These are phyloP conservation scores for Puccinia hordei DNA, from an alignment of 1,284 basidiomycete genomes.

Conservation along the genomic window DNA sequence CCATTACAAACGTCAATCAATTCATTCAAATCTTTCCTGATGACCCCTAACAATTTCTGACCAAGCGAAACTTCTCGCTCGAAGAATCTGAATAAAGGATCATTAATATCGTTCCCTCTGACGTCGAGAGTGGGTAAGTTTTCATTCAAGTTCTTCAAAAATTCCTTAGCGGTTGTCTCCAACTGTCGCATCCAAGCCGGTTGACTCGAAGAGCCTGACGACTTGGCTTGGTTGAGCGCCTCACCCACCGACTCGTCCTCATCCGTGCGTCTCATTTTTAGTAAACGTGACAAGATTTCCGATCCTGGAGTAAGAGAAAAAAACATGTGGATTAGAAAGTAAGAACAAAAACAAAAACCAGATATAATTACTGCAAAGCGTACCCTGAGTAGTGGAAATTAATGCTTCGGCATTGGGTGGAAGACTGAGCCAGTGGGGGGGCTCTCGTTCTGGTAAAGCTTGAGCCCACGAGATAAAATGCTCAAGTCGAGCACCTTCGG, in stretches of 20 bases:
- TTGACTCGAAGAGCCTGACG: constrained; percentile 66
- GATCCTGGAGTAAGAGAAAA: constrained; percentile 66
- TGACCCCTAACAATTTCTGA: constrained; percentile 71
- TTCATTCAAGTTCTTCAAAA: constrained; percentile 66
- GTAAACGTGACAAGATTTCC: constrained; percentile 76
- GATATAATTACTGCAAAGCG: constrained; percentile 53
- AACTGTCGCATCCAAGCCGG: constrained; percentile 90
- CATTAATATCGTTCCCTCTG: constrained; percentile 57
- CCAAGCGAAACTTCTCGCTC: constrained; percentile 82
- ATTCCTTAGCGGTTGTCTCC: constrained; percentile 76
- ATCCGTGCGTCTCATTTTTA: constrained; percentile 84
- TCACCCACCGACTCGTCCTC: constrained; percentile 79
- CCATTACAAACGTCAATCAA: constrained; percentile 82
- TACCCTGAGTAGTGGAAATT: constrained; percentile 86
- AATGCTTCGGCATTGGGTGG: constrained; percentile 86
- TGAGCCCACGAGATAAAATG: constrained; percentile 87
- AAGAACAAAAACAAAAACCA: neutral
- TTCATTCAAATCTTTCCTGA: constrained; percentile 76
- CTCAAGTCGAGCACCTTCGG: constrained; percentile 85
- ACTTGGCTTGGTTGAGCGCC: constrained; percentile 63
- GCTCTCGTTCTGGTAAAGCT: constrained; percentile 75
- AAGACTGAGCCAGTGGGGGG: constrained; percentile 86
- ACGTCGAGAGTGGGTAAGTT: constrained; percentile 51
- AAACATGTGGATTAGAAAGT: neutral
- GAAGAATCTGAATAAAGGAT: constrained; percentile 84